Percentiles rank a stretch among this genome's conserved stretches.
Evolutionary conservation across 2,329 filamentous ascomycete species (phyloP).

Genomic region (Curvularia spicifera): DNA sequence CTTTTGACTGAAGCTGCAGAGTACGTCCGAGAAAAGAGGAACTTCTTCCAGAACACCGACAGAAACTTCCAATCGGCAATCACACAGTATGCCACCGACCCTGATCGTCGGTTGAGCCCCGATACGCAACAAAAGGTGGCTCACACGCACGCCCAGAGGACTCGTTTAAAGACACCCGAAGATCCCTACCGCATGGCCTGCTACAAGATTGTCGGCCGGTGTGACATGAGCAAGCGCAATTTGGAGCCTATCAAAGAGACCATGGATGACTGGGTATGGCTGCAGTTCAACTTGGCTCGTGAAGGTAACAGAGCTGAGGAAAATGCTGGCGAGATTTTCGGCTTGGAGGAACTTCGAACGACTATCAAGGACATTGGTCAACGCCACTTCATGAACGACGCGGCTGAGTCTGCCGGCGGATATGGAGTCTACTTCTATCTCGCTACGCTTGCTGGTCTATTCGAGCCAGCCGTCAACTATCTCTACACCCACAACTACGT

Average conservation of each 20-base stretch:
- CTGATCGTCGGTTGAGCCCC: conserved; percentile 76
- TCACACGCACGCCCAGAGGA: conserved; percentile 85
- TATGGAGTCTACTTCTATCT: conserved; percentile 94
- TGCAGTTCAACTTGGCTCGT: conserved; percentile 68
- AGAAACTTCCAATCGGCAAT: conserved; percentile 89
- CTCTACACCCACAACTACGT: conserved; percentile 91
- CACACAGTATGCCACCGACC: conserved; percentile 77
- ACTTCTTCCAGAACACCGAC: conserved; percentile 88
- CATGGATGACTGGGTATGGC: conserved; percentile 71
- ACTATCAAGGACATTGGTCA: conserved; percentile 88
- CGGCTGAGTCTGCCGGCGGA: conserved; percentile 76
- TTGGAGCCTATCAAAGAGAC: conserved; percentile 65
- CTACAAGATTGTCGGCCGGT: conserved; percentile 93
- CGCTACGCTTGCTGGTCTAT: conserved; percentile 88
- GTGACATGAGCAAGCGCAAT: conserved; percentile 64
- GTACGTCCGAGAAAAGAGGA: conserved; percentile 83
- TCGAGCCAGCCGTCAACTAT: conserved; percentile 90
- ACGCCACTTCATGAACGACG: conserved; percentile 85
- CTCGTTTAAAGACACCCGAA: conserved; percentile 81
- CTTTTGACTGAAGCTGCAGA: conserved; percentile 82
- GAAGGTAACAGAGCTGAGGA: conserved; percentile 68
- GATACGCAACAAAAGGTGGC: conserved; percentile 87
- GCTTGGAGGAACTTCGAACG: conserved; percentile 72
- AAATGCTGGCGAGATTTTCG: conserved; percentile 67
- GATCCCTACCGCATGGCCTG: conserved; percentile 97